These are phyloP conservation scores for Amanita pallidorosea DNA, from an alignment of 768 basidiomycete genomes.

Conservation along the genomic window DNA sequence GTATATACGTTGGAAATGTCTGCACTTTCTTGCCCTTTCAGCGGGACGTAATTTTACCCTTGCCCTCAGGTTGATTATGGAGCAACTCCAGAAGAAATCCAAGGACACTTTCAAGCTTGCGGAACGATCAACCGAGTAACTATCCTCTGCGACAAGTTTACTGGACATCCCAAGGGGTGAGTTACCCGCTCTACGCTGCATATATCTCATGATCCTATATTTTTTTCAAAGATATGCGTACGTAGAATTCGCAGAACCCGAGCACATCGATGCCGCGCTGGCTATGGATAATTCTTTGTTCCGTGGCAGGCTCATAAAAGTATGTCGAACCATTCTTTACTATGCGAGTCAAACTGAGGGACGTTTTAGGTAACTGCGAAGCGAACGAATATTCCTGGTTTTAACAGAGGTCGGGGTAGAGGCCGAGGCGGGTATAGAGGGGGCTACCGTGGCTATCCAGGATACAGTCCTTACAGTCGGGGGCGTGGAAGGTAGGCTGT, in stretches of 20 bases:
- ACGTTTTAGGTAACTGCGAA: slow-evolving; percentile 77
- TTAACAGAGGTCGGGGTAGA: slow-evolving; percentile 74
- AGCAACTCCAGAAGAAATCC: slow-evolving; percentile 96
- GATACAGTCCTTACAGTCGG: slow-evolving; percentile 53
- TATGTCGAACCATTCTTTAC: slow-evolving; percentile 15
- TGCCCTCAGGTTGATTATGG: slow-evolving; percentile 82
- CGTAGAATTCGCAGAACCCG: slow-evolving; percentile 94
- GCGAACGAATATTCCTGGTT: slow-evolving; percentile 92
- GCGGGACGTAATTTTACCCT: slow-evolving; percentile 5
- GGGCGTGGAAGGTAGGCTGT: slow-evolving; percentile 62
- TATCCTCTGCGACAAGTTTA: slow-evolving; percentile 99
- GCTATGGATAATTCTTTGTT: slow-evolving; percentile 96
- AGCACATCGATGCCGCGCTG: slow-evolving; percentile 82
- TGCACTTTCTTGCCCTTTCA: slow-evolving; percentile 20
- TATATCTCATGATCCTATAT: slow-evolving; percentile 2
- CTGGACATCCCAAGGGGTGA: slow-evolving; percentile 97
- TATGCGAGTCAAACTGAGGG: neutral
- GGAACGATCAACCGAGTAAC: slow-evolving; percentile 98
- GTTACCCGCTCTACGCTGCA: slow-evolving; percentile 5
- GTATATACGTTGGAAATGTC: slow-evolving; percentile 95
- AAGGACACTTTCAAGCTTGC: slow-evolving; percentile 93
- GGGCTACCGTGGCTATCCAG: slow-evolving; percentile 22
- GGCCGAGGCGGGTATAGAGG: slow-evolving; percentile 47
- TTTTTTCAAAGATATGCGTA: slow-evolving; percentile 74
- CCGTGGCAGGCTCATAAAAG: slow-evolving; percentile 88